phyloP scores from a whole-genome alignment of 345 rosid genomes.

The Psidium guajava region DNA sequence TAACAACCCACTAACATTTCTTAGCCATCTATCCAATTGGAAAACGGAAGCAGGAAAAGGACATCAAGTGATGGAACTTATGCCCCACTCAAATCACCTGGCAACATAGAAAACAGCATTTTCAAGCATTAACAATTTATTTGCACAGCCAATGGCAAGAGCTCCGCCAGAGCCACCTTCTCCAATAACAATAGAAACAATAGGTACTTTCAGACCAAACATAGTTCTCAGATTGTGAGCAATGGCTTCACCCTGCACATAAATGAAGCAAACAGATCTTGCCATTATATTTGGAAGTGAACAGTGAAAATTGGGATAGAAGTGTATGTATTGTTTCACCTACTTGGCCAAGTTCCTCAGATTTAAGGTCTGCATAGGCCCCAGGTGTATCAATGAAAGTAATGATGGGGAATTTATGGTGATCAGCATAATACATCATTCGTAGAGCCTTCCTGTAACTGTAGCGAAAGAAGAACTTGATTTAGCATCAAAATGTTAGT shows the following conservation, averaged over 20 bases:
- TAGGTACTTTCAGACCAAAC: constrained; percentile 94
- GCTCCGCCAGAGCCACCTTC: constrained; percentile 99
- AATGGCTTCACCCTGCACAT: constrained; percentile 88
- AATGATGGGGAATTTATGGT: constrained; percentile 21
- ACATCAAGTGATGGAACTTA: neutral
- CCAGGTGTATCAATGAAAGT: constrained; percentile 33
- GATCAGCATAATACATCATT: constrained; percentile 28
- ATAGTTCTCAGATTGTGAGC: constrained; percentile 88
- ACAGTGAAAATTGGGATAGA: neutral
- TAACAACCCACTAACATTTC: neutral
- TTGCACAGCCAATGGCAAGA: constrained; percentile 92
- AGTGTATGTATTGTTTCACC: neutral
- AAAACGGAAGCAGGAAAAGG: neutral
- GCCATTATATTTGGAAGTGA: neutral
- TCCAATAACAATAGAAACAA: constrained; percentile 85
- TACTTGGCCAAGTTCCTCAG: constrained; percentile 36
- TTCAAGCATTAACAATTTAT: constrained; percentile 89
- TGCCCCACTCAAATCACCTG: constrained; percentile 34
- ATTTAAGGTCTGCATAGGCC: constrained; percentile 34
- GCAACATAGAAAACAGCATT: constrained; percentile 96
- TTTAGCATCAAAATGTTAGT: neutral
- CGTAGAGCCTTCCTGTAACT: constrained; percentile 26
- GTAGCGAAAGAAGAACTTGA: neutral
- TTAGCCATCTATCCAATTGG: neutral
- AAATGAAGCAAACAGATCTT: neutral